Percentiles rank a stretch among this genome's conserved stretches.
Conservation (phyloP, 2,329 filamentous ascomycete genomes). For the Pseudocercospora vitis region DNA sequence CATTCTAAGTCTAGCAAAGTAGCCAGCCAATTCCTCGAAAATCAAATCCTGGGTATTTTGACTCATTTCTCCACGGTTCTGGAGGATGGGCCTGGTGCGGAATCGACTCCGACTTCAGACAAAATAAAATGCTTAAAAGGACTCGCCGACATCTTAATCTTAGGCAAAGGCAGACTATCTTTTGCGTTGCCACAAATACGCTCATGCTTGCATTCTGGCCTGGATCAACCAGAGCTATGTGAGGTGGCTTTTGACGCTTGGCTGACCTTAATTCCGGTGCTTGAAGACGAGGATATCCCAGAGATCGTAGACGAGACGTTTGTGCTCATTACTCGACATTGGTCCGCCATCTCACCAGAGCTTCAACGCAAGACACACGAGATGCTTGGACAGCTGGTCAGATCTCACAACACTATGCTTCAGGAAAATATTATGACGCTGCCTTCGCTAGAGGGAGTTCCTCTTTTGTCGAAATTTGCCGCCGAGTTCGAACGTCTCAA, state of each 20-base stretch:
- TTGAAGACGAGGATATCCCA: slow-evolving; percentile 77
- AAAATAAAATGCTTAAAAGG: slow-evolving; percentile 76
- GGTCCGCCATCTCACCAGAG: slow-evolving; percentile 63
- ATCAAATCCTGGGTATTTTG: slow-evolving; percentile 83
- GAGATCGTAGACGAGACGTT: slow-evolving; percentile 84
- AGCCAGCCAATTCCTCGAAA: slow-evolving; percentile 74
- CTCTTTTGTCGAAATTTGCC: slow-evolving; percentile 68
- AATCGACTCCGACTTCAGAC: slow-evolving; percentile 48
- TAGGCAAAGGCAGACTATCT: slow-evolving; percentile 71
- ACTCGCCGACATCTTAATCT: slow-evolving; percentile 81
- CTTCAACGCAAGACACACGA: slow-evolving; percentile 61
- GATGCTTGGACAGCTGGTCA: slow-evolving; percentile 65
- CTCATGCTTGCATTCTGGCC: slow-evolving; percentile 83
- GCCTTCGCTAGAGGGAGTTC: slow-evolving; percentile 73
- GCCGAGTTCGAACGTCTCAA: slow-evolving; percentile 65
- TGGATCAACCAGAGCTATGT: slow-evolving; percentile 72
- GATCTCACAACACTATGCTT: slow-evolving; percentile 62
- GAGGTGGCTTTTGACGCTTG: slow-evolving; percentile 80
- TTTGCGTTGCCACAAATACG: slow-evolving; percentile 88
- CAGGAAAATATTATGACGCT: slow-evolving; percentile 69
- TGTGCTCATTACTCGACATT: slow-evolving; percentile 80
- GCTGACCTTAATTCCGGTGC: slow-evolving; percentile 71
- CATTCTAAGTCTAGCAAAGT: slow-evolving; percentile 55
- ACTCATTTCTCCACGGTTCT: slow-evolving; percentile 75
- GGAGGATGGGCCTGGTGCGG: slow-evolving; percentile 46